phyloP scores from a whole-genome alignment of 2,329 filamentous ascomycete genomes.

The Fusarium haematococcum region DNA sequence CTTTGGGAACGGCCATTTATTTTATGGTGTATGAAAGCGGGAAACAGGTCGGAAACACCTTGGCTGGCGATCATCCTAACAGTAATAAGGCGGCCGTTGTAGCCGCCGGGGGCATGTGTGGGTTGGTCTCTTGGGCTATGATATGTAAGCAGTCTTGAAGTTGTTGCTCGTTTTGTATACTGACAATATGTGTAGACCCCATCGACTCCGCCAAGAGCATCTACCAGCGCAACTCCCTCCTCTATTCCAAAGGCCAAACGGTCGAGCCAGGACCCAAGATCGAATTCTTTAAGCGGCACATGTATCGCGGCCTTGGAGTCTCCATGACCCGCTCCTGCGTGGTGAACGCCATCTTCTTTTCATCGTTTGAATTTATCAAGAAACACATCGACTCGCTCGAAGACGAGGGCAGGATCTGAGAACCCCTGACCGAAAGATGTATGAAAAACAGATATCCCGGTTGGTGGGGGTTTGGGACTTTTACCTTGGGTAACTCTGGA shows the following conservation, averaged over 20 bases:
- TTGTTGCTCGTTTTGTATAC: background rate
- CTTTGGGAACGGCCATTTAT: slow-evolving; percentile 85
- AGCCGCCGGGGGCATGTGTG: slow-evolving; percentile 82
- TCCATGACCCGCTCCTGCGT: slow-evolving; percentile 86
- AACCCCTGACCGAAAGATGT: background rate
- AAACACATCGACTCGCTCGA: slow-evolving; percentile 70
- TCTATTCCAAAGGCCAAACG: slow-evolving; percentile 73
- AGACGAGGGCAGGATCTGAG: slow-evolving; percentile 49
- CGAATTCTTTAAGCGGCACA: slow-evolving; percentile 79
- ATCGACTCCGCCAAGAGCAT: slow-evolving; percentile 88
- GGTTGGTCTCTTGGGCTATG: slow-evolving; percentile 84
- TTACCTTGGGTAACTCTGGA: slow-evolving; percentile 20
- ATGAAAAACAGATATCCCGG: slow-evolving; percentile 13
- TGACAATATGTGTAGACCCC: slow-evolving; percentile 59
- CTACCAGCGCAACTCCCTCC: slow-evolving; percentile 84
- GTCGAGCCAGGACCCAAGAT: slow-evolving; percentile 78
- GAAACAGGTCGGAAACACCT: slow-evolving; percentile 83
- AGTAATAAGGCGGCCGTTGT: slow-evolving; percentile 84
- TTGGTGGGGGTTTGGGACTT: slow-evolving; percentile 5
- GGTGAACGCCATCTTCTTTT: slow-evolving; percentile 92
- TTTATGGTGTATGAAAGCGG: slow-evolving; percentile 91
- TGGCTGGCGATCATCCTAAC: slow-evolving; percentile 77
- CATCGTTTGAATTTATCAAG: slow-evolving; percentile 86
- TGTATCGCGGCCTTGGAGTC: slow-evolving; percentile 86
- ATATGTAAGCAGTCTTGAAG: slow-evolving; percentile 67